A percentile compares a stretch with the other conserved stretches of the same genome.
phyloP scores from a whole-genome alignment of 768 basidiomycete species.

The Wakefieldia striispora region DNA sequence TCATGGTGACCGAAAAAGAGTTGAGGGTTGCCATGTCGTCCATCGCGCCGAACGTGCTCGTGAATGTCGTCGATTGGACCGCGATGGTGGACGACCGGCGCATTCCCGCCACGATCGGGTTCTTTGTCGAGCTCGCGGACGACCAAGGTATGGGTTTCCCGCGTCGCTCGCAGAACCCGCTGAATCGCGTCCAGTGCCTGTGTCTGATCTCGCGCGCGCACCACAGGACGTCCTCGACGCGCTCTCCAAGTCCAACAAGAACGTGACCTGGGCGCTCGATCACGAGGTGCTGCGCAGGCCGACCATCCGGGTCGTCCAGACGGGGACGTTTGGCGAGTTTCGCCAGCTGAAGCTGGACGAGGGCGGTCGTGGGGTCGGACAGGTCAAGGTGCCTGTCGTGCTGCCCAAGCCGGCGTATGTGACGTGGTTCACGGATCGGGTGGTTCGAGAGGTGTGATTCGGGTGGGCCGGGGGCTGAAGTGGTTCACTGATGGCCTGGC shows the following conservation, averaged over 20 bases:
- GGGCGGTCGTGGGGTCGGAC: conserved; percentile 1
- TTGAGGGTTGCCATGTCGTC: conserved; percentile 6
- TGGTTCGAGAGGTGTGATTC: conserved; percentile 14
- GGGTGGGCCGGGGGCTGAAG: neutral
- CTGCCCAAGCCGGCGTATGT: conserved; percentile 8
- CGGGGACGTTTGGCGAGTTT: conserved; percentile 23
- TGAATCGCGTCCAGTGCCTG: neutral
- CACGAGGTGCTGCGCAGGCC: conserved; percentile 8
- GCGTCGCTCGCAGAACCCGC: neutral
- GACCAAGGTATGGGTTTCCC: neutral
- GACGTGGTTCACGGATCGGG: conserved; percentile 15
- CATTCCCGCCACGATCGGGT: conserved; percentile 8
- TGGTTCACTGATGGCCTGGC: no score
- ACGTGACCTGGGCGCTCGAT: neutral
- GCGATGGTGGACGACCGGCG: conserved; percentile 5
- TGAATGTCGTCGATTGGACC: conserved; percentile 15
- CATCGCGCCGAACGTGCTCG: neutral
- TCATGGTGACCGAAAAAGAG: conserved; percentile 13
- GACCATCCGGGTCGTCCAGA: conserved; percentile 22
- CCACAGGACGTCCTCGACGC: conserved; percentile 8
- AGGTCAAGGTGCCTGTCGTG: conserved; percentile 24
- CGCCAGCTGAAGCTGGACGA: conserved; percentile 17
- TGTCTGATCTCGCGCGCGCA: neutral
- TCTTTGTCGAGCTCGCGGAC: conserved; percentile 15
- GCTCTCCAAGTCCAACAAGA: neutral